These are phyloP conservation scores for Wickerhamomyces chaumierensis DNA, from an alignment of 805 yeast genomes.

Conservation along the genomic window DNA sequence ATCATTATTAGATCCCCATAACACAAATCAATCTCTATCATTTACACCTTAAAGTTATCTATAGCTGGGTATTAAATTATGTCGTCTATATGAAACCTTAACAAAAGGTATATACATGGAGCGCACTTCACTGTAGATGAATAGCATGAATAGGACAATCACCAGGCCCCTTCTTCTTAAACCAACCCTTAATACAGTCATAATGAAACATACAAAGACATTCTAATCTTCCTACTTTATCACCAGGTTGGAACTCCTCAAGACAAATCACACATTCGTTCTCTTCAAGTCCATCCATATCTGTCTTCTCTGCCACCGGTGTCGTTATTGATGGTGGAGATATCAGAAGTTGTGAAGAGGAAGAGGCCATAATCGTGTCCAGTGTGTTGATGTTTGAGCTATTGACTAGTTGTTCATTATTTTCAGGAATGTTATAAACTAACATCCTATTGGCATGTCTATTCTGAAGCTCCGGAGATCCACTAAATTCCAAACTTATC, in stretches of 20 bases:
- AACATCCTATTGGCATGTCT: constrained; percentile 72
- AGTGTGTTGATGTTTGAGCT: too few relatives aligned
- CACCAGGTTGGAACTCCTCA: constrained; percentile 79
- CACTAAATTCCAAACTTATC: constrained; percentile 44
- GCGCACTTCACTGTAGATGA: constrained; percentile 21
- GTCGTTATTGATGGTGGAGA: not conserved
- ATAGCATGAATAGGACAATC: constrained; percentile 78
- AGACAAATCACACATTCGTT: constrained; percentile 91
- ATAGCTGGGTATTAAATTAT: too few relatives aligned
- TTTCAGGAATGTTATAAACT: constrained; percentile 45
- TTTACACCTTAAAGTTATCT: too few relatives aligned
- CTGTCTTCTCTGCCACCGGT: not conserved
- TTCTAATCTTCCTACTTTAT: constrained; percentile 83
- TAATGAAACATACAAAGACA: constrained; percentile 93
- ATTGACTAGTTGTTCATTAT: constrained; percentile 5
- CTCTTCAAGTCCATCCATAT: constrained; percentile 16
- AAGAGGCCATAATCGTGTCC: not conserved
- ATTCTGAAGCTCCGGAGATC: constrained; percentile 40
- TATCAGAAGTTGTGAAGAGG: not conserved
- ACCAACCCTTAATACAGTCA: constrained; percentile 86
- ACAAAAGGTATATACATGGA: too few relatives aligned
- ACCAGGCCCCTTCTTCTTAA: constrained; percentile 71
- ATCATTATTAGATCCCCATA: too few relatives aligned
- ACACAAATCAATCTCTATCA: too few relatives aligned
- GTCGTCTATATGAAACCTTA: too few relatives aligned